These are phyloP conservation scores for Yueomyces sp. DNA, from an alignment of 805 yeast genomes.

Conservation along the genomic window DNA sequence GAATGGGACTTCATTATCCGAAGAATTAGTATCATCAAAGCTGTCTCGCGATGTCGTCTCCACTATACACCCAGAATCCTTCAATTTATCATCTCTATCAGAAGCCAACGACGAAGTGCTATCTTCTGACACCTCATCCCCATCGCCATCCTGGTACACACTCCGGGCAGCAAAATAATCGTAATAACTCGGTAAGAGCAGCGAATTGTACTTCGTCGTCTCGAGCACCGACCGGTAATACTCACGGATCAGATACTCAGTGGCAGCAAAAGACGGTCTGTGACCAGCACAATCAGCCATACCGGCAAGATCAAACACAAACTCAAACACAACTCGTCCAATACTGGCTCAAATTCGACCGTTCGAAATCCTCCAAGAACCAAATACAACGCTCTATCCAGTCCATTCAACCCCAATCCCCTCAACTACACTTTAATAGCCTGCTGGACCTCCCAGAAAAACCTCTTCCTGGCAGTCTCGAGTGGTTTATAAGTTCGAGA, in stretches of 20 bases:
- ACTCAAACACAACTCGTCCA: too few species aligned
- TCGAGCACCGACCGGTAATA: background rate
- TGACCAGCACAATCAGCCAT: background rate
- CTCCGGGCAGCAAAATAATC: background rate
- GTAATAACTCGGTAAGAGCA: background rate
- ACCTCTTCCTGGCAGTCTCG: too few species aligned
- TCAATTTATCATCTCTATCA: background rate
- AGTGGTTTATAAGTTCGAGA: too few species aligned
- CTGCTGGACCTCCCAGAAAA: too few species aligned
- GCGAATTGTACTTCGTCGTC: background rate
- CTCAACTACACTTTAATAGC: too few species aligned
- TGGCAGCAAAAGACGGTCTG: background rate
- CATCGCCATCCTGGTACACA: background rate
- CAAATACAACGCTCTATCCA: too few species aligned
- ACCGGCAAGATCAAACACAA: too few species aligned
- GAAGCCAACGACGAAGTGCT: background rate
- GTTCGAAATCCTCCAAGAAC: too few species aligned
- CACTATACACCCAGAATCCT: too few species aligned
- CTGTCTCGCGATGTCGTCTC: background rate
- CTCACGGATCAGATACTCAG: background rate
- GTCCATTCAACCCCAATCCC: too few species aligned
- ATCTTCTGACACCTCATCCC: background rate
- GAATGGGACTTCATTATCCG: background rate
- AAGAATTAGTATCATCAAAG: too few species aligned
- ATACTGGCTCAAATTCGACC: too few species aligned